Evolutionary conservation across 805 yeast species (phyloP), one percentile per base, ranked within the genome.

Genomic region (Kregervanrija fluxuum): DNA sequence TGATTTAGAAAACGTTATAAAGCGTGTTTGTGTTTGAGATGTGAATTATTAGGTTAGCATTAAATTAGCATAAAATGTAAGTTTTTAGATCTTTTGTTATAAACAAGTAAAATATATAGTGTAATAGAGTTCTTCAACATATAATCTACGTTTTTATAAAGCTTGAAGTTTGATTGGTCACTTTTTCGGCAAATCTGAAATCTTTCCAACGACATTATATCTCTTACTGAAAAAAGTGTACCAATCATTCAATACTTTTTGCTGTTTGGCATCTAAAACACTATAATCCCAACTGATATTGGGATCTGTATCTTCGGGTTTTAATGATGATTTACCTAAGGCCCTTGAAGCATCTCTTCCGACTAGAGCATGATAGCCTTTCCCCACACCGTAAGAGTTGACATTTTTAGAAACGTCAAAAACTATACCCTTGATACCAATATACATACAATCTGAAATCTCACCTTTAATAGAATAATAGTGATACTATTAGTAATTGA

Each of bases 291-390:
- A 77, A 15, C 79, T 64, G 4, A 64, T 60, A 0, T 44, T 45
- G 1, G 51, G 52, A 36, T 64, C 67, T 1, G 75, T 74, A 49
- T 80, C 84, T 44, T 69, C 77, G 0, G 69, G 66, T n/a, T 73
- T 69, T 45, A 81, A 59, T 14, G 81, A 74, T 43, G 86, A 80
- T 54, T 80, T 75, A 2, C 85, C 96, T 43, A 87, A 66, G 2
- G 91, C 83, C 46, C 93, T 67, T 32, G 86, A 77, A 16, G 86
- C 85, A 53, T 87, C 96, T 50, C 75, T 77, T 5, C 91, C 96
- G 9, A 80, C 85, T 36, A 87, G 70, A 6, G 71, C 77, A 54
- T 79, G 80, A 62, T 87, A 88, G 16, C 82, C 79, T 48, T 78
- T 75, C 0, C 89, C 90, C 3, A 82, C 82, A 0, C 95, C 96